Evolutionary conservation across 805 yeast species (phyloP), one percentile per base, ranked within the genome.

Genomic region (Sugiyamaella smithiae): DNA sequence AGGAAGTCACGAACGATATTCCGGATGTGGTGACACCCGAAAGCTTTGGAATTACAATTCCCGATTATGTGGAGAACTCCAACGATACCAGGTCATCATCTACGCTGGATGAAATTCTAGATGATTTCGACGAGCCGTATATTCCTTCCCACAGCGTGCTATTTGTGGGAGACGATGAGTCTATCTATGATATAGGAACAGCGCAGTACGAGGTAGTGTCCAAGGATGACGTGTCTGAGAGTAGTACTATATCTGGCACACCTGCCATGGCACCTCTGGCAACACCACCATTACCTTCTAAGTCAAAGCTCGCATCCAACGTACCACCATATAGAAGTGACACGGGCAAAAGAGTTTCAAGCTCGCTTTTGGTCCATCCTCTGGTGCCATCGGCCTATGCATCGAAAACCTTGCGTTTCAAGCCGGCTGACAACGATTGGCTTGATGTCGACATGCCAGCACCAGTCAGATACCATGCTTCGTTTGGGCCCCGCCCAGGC

Each of bases 71-170:
- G 9, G 38, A 35, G 5, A 35, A 12, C 38, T 14, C 47, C n/a
- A 26, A 43, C 14, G 51, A 54, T 25, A 54, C 59, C 4, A 53
- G 58, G 19, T 55, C 60, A 2, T 49, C 61, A 3, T 59, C 62
- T 6, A 57, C 62, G 2, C 45, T 59, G 20, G 62, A 59, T 31
- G 56, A 48, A 4, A 59, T 59, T 12, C 46, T 59, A 2, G 62
- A 59, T 45, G 40, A 53, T 3, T 59, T 59, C 43, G 58, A 56
- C 9, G 51, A 48, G 9, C 28, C 43, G 11, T 35, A 35, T 35
- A 19, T 35, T 19, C 20, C 38, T 4, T 35, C 38, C 12, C 38
- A 35, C 38, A 35, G 38, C 8, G 38, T 35, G 9, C 38, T 35
- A 5, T 20, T 35, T 19, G 38, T 35, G 6, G 38, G 38, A 14